Base-by-base conservation (phyloP, 202 grass and related monocot species). In the Panicum virgatum region DNA sequence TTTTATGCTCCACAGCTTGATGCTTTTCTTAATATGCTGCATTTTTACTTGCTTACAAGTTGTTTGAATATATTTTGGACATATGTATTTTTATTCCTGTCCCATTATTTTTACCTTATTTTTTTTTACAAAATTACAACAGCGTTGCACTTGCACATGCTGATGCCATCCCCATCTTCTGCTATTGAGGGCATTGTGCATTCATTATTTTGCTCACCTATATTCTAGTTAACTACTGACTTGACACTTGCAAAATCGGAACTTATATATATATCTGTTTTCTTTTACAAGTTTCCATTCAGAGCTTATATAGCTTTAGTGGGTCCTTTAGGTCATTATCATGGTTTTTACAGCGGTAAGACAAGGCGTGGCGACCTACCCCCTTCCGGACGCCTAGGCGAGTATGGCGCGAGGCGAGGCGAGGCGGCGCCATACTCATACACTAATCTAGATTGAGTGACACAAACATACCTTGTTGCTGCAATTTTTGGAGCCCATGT, bases 181-280 rank as follows among this genome's bases (percentile, higher is more conserved):
- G 25, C 12, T 56, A 3, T 52, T 56, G 46, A 56, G 0, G 0
- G 23, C 9, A 63, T 83, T 12, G 16, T 32, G 16, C 16, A 54
- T 83, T 66, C 18, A 44, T 66, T 36, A 73, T 36, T 75, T 66
- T 15, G 14, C 19, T 73, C 34, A 30, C 32, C 12, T 66, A 66
- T 39, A 23, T 25, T 78, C 20, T 78, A 22, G 43, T 15, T 53
- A 67, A 46, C 16, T 37, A 53, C 53, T 53, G 18, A 36, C 19
- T 27, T 53, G 47, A 13, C 29, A 37, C 9, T 53, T 53, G 18
- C 46, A 73, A 73, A 32, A 52, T 62, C 54, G 19, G 51, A 73
- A 46, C 46, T 30, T 54, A 36, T 22, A 58, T 78, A 58, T 78
- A 37, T 54, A 79, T 83, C 23, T 29, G 12, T 75, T 75, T 73